phyloP scores from a whole-genome alignment of 2,329 filamentous ascomycete genomes.

The Neocatenulostroma microsporum region DNA sequence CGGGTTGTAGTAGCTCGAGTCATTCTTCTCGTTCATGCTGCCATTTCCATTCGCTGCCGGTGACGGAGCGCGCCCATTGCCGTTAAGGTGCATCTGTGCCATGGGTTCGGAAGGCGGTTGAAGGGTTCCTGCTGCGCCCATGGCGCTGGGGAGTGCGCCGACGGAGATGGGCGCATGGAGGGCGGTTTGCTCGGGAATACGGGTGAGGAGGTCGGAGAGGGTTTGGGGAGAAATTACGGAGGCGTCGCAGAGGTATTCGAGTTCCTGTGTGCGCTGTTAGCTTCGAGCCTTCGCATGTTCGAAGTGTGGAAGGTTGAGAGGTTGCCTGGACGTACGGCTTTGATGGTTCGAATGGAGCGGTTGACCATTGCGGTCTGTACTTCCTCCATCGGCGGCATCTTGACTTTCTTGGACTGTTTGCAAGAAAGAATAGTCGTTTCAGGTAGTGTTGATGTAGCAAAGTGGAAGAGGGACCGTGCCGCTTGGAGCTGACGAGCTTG shows the following conservation, averaged over 20 bases:
- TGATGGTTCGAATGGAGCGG: conserved; percentile 78
- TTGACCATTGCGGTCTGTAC: conserved; percentile 59
- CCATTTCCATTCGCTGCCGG: too few species aligned
- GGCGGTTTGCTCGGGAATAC: conserved; percentile 65
- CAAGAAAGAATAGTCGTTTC: too few species aligned
- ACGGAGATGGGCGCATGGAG: conserved; percentile 38
- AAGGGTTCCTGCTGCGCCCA: conserved; percentile 8
- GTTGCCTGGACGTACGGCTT: conserved; percentile 54
- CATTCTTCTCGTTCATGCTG: conserved; percentile 28
- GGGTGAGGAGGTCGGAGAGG: conserved; percentile 64
- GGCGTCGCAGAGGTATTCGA: conserved; percentile 79
- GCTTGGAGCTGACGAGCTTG: too few species aligned
- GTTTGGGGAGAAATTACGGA: conserved; percentile 67
- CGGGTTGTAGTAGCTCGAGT: conserved; percentile 30
- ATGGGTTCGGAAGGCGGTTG: conserved; percentile 23
- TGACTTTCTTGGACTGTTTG: too few species aligned
- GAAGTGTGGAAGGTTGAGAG: conserved; percentile 5
- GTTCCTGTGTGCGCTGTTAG: conserved; percentile 54
- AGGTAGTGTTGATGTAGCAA: too few species aligned
- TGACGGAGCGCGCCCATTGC: too few species aligned
- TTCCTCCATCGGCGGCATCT: conserved; percentile 32
- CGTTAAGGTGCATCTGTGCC: too few species aligned
- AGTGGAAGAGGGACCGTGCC: too few species aligned
- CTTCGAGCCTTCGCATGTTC: neutral
- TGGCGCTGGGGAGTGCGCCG: conserved; percentile 29